Percentiles rank a stretch among this genome's conserved stretches.
These are phyloP conservation scores for Schwanniomyces occidentalis DNA, from an alignment of 805 yeast genomes.

Conservation along the genomic window DNA sequence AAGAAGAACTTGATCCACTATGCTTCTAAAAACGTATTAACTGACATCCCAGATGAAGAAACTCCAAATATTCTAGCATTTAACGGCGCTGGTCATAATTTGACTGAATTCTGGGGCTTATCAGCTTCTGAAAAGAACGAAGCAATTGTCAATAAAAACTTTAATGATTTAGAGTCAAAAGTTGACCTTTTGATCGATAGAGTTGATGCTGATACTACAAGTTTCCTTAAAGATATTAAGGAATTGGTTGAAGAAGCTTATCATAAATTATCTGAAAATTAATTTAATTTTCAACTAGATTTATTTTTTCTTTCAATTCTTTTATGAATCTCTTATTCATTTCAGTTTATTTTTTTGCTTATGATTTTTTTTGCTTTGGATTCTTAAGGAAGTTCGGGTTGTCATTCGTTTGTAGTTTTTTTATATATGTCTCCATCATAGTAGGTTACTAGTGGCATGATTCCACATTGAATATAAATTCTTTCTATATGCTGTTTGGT, in stretches of 20 bases:
- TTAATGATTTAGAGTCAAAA: constrained; percentile 13
- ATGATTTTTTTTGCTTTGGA: too few relatives aligned
- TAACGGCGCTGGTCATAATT: constrained; percentile 80
- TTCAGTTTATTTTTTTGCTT: too few relatives aligned
- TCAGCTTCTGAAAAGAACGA: background rate
- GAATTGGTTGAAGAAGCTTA: constrained; percentile 27
- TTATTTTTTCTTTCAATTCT: too few relatives aligned
- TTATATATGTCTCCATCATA: too few relatives aligned
- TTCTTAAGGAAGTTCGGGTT: too few relatives aligned
- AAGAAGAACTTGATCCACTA: constrained; percentile 73
- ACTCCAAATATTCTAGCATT: constrained; percentile 77
- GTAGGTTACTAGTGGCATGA: too few relatives aligned
- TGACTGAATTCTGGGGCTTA: constrained; percentile 61
- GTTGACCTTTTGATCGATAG: constrained; percentile 21
- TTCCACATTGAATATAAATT: too few relatives aligned
- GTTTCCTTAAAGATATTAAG: constrained; percentile 24
- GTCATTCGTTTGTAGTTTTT: too few relatives aligned
- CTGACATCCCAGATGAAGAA: constrained; percentile 62
- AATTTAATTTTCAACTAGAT: too few relatives aligned
- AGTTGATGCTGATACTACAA: constrained; percentile 16
- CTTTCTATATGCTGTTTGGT: too few relatives aligned
- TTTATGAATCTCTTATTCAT: too few relatives aligned
- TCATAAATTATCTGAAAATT: constrained; percentile 10
- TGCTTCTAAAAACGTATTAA: constrained; percentile 59
- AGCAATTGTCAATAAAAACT: constrained; percentile 1